Conservation (phyloP, 768 basidiomycete species). For the Gautieria morchelliformis region DNA sequence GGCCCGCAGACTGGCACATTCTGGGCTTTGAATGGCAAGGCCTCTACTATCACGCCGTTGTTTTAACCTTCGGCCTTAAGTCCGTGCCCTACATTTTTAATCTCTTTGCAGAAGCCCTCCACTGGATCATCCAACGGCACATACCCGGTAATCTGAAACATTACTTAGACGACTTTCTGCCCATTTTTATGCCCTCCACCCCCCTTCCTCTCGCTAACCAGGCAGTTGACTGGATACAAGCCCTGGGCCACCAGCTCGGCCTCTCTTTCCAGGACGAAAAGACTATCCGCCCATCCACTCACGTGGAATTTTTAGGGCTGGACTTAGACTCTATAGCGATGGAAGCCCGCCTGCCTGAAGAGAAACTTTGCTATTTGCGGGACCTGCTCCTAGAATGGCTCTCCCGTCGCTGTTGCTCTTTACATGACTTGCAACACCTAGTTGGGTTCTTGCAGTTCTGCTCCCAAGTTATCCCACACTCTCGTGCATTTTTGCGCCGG, state of each 20-base stretch:
- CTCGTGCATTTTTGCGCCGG: slow-evolving; percentile 19
- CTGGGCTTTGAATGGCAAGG: slow-evolving; percentile 24
- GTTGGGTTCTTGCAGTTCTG: slow-evolving; percentile 26
- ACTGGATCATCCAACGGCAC: slow-evolving; percentile 30
- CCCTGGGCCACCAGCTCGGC: slow-evolving; percentile 19
- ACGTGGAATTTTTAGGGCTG: slow-evolving; percentile 15
- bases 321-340: slow-evolving; percentile 16
- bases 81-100: slow-evolving; percentile 32
- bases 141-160: slow-evolving; percentile 12
- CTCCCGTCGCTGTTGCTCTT: slow-evolving; percentile 11
- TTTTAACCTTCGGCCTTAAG: slow-evolving; percentile 24
- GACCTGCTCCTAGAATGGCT: slow-evolving; percentile 16
- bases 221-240: slow-evolving; percentile 23
- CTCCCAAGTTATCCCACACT: slow-evolving; percentile 25
- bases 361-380: slow-evolving; percentile 20
- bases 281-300: slow-evolving; percentile 12
- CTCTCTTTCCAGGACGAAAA: slow-evolving; percentile 23
- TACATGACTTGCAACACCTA: slow-evolving; percentile 23
- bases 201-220: neutral
- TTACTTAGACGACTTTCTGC: slow-evolving; percentile 24
- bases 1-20: slow-evolving; percentile 21
- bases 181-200: slow-evolving; percentile 2
- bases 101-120: slow-evolving; percentile 29
- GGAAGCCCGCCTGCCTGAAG: slow-evolving; percentile 25
- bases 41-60: slow-evolving; percentile 21